A percentile compares a stretch with the other conserved stretches of the same genome.
phyloP scores from a whole-genome alignment of 495 filamentous ascomycete species.

The Chaetomium fimeti region DNA sequence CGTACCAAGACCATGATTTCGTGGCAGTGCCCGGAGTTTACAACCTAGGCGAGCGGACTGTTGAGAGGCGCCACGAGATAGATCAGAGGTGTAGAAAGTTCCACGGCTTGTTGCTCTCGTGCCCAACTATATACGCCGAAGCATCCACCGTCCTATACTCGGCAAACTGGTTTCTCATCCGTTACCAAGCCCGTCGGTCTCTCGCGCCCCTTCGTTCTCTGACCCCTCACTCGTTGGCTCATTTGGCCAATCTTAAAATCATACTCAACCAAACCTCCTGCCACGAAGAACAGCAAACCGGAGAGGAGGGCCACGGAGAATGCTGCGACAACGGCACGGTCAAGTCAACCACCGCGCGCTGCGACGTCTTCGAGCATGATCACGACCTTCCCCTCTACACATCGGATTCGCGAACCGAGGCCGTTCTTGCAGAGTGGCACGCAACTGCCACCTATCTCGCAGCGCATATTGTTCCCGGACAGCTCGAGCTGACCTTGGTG shows the following conservation, averaged over 20 bases:
- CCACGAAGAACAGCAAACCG: background rate
- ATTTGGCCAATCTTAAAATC: background rate
- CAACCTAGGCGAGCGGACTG: no score
- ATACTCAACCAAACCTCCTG: slow-evolving; percentile 10
- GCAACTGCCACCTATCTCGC: background rate
- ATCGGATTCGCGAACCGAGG: background rate
- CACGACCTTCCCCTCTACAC: background rate
- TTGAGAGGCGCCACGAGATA: no score
- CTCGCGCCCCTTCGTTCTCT: background rate
- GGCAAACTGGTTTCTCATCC: background rate
- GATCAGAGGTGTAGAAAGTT: background rate
- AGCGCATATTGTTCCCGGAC: background rate
- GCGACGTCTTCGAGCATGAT: background rate
- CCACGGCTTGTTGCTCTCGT: background rate
- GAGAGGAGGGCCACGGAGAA: background rate
- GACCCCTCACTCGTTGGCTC: background rate
- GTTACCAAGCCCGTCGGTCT: background rate
- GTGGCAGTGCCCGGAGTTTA: no score
- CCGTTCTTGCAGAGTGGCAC: background rate
- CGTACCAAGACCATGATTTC: no score
- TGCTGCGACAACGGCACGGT: background rate
- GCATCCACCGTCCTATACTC: background rate
- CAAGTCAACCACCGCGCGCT: background rate
- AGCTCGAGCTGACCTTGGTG: background rate
- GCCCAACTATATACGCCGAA: background rate